Conservation (phyloP, 78 protist genomes). For the Diacronema lutheri region DNA sequence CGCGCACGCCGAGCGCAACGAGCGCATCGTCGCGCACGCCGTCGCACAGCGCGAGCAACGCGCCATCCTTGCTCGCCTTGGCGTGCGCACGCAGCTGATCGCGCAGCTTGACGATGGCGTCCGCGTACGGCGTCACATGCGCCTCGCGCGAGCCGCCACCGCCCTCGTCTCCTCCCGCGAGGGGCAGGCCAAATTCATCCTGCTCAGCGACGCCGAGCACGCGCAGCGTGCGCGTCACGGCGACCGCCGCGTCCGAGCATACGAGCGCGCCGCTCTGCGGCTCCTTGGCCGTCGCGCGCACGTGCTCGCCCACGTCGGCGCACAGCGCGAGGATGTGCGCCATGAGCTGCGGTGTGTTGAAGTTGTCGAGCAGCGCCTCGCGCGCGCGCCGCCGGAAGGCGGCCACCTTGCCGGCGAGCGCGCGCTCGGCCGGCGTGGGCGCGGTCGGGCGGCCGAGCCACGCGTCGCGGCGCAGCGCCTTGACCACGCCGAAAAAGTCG, state of each 20-base stretch:
- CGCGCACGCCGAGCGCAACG: constrained; percentile 70
- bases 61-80: neutral
- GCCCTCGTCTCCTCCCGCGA: neutral
- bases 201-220: constrained; percentile 54
- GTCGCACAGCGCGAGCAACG: constrained; percentile 37
- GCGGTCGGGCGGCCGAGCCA: neutral
- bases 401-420: neutral
- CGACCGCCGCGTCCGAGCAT: neutral
- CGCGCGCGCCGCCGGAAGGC: constrained; percentile 49
- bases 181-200: neutral
- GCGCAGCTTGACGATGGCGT: neutral
- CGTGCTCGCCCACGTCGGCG: constrained; percentile 45
- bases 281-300: neutral
- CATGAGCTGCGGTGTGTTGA: constrained; percentile 82
- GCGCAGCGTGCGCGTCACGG: constrained; percentile 41
- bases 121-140: neutral
- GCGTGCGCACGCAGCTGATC: neutral
- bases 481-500: constrained; percentile 86
- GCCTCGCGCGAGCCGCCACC: neutral
- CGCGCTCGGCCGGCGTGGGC: neutral
- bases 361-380: constrained; percentile 75
- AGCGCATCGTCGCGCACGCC: constrained; percentile 66
- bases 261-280: neutral
- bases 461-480: constrained; percentile 34
- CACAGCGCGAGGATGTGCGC: constrained; percentile 41